phyloP scores from a whole-genome alignment of 2,329 filamentous ascomycete genomes.

The Fusarium coffeatum region DNA sequence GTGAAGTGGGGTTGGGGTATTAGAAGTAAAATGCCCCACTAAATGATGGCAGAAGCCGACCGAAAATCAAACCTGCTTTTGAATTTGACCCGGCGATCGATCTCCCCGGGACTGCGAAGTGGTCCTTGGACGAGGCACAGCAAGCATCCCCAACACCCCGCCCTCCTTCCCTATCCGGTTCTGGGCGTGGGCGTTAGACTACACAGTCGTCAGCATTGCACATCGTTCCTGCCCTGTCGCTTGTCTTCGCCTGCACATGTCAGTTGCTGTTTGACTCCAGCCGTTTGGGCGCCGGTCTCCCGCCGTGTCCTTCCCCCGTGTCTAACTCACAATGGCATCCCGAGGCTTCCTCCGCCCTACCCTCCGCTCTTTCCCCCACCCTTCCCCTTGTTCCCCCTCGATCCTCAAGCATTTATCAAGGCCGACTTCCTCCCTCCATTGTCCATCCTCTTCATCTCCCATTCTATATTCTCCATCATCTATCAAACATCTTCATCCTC shows the following conservation, averaged over 20 bases:
- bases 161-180: slow-evolving; percentile 40
- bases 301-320: slow-evolving; percentile 19
- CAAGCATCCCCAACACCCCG: slow-evolving; percentile 29
- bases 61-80: slow-evolving; percentile 37
- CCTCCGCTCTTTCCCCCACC: slow-evolving; percentile 42
- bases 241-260: slow-evolving; percentile 11
- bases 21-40: slow-evolving; percentile 25
- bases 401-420: slow-evolving; percentile 40
- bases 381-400: slow-evolving; percentile 27
- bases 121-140: slow-evolving; percentile 22
- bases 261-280: slow-evolving; percentile 18
- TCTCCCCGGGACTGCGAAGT: slow-evolving; percentile 34
- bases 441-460: slow-evolving; percentile 19
- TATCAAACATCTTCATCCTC: background rate
- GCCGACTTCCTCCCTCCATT: slow-evolving; percentile 27
- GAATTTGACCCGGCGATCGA: slow-evolving; percentile 36
- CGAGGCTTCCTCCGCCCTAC: slow-evolving; percentile 29
- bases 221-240: slow-evolving; percentile 19
- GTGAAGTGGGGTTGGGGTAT: slow-evolving; percentile 45
- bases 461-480: slow-evolving; percentile 23
- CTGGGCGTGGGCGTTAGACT: slow-evolving; percentile 38
- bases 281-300: slow-evolving; percentile 21
- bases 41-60: slow-evolving; percentile 35
- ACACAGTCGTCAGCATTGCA: slow-evolving; percentile 30
- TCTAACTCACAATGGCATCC: slow-evolving; percentile 38